These are phyloP conservation scores for Cynara cardunculus DNA, from an alignment of 129 eudicot genomes.

Conservation along the genomic window DNA sequence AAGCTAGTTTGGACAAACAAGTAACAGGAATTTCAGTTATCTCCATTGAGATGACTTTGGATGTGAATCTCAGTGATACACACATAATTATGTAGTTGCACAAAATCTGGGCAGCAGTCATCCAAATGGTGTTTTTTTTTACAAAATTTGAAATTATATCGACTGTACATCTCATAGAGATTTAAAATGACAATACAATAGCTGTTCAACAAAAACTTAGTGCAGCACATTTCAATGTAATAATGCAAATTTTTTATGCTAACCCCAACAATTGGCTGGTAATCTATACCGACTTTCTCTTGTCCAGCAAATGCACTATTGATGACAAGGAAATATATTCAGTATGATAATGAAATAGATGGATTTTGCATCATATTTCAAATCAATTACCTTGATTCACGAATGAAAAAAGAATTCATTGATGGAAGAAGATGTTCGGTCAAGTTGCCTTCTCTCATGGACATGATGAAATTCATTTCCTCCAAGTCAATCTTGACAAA, in stretches of 20 bases:
- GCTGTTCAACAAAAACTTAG: neutral
- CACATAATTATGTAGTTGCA: neutral
- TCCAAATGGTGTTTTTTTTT: neutral
- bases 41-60: neutral
- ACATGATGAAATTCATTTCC: slow-evolving; percentile 83
- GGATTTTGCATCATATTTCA: slow-evolving; percentile 8
- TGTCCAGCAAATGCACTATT: slow-evolving; percentile 2
- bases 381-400: slow-evolving; percentile 57
- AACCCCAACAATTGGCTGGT: neutral
- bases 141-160: neutral
- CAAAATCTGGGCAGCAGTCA: neutral
- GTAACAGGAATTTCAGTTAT: neutral
- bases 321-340: neutral
- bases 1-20: neutral
- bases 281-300: neutral
- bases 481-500: slow-evolving; percentile 77
- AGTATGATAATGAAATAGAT: neutral
- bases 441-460: slow-evolving; percentile 79
- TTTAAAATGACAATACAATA: neutral
- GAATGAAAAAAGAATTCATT: slow-evolving; percentile 65
- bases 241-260: neutral
- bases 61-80: neutral
- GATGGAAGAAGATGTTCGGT: slow-evolving; percentile 87
- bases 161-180: neutral
- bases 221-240: neutral